Evolutionary conservation across 352 stramenopile species (phyloP).

Genomic region (Thraustochytrium sp.): DNA sequence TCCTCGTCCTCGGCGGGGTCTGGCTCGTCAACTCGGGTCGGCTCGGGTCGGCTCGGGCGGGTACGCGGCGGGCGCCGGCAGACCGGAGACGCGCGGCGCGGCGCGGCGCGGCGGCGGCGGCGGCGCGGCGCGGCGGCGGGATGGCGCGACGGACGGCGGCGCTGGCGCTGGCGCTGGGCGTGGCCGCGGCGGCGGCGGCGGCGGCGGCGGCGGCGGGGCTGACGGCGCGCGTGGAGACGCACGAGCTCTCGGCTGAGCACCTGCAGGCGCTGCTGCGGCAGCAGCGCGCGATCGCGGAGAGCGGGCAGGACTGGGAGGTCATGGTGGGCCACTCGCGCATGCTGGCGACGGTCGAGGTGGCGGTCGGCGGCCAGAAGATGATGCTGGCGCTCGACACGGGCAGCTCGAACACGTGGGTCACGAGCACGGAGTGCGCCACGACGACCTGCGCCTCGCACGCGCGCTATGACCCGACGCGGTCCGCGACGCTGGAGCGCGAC

Average conservation of each 20-base stretch:
- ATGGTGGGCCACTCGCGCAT: background rate
- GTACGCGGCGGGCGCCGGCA: too few relatives aligned
- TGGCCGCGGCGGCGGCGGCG: too few relatives aligned
- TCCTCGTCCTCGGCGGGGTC: too few relatives aligned
- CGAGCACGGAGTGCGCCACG: background rate
- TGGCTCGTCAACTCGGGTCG: too few relatives aligned
- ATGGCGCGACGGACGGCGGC: too few relatives aligned
- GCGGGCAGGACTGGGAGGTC: background rate
- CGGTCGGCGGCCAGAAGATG: background rate
- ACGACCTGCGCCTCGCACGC: background rate
- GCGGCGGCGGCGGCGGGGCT: background rate
- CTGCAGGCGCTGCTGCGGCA: background rate
- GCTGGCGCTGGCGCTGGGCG: too few relatives aligned
- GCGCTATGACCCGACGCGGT: background rate
- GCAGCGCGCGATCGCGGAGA: background rate
- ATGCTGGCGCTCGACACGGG: constrained; percentile 3
- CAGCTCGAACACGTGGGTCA: constrained; percentile 1
- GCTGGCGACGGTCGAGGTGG: background rate
- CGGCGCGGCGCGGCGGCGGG: too few relatives aligned
- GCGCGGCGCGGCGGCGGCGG: too few relatives aligned
- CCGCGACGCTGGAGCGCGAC: background rate
- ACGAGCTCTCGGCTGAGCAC: background rate
- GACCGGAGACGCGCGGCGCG: too few relatives aligned
- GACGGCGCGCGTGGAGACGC: background rate
- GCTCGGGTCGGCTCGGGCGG: too few relatives aligned